Percentiles rank a stretch among this genome's conserved stretches.
These are phyloP conservation scores for Taphrina confusa DNA, from an alignment of 1,139 yeast genomes.

Conservation along the genomic window DNA sequence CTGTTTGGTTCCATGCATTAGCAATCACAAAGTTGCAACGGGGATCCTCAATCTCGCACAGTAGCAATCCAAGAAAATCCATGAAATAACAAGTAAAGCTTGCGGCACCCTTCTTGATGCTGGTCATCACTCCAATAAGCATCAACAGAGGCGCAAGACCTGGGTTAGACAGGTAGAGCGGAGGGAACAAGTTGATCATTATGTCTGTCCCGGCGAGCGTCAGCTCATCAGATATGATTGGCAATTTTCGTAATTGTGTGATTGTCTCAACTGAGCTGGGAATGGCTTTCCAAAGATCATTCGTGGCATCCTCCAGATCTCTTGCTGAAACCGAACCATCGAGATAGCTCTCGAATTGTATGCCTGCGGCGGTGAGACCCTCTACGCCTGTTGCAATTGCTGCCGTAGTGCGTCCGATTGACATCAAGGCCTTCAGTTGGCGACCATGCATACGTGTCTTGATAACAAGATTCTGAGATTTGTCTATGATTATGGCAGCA, in stretches of 20 bases:
- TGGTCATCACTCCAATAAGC: constrained; percentile 9
- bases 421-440: constrained; percentile 5
- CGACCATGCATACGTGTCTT: constrained; percentile 10
- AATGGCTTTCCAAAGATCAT: constrained; percentile 15
- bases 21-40: constrained; percentile 7
- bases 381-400: constrained; percentile 1
- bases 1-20: not conserved
- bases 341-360: constrained; percentile 5
- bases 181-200: not conserved
- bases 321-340: not conserved
- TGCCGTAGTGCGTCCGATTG: constrained; percentile 2
- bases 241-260: not conserved
- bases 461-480: not conserved
- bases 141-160: not conserved
- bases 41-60: constrained; percentile 12
- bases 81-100: constrained; percentile 19
- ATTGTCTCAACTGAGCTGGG: not conserved
- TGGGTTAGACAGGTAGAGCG: constrained; percentile 12
- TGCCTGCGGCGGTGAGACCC: constrained; percentile 13
- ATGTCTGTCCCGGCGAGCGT: constrained; percentile 17
- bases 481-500: not conserved
- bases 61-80: constrained; percentile 2
- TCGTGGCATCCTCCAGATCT: not conserved
- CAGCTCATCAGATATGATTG: constrained; percentile 6
- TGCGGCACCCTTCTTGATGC: constrained; percentile 5